Base-by-base conservation (phyloP, 1,284 basidiomycete genomes). In the Fistulina hepatica region DNA sequence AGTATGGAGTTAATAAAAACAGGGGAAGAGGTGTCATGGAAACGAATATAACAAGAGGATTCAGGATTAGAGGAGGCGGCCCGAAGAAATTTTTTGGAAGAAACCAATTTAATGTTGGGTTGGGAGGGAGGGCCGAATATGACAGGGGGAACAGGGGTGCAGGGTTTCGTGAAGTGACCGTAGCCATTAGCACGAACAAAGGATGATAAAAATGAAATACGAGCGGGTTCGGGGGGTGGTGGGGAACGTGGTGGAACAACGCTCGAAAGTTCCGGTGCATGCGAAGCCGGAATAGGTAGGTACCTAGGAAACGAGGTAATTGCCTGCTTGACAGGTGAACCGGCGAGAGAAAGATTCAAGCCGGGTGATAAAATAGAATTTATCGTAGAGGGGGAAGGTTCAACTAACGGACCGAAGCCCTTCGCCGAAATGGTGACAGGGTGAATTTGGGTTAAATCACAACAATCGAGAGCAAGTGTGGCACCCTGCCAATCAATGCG, bases 401-500 rank as follows among this genome's bases (percentile, higher is more conserved):
- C 24, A 25, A 25, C 24, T n/a, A n/a, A 25, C 9, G 24, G 24
- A 25, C 24, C 24, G 24, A 25, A 25, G 24, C 24, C 24, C 24
- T 25, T 25, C 9, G 24, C 24, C 24, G 24, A n/a, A n/a, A 25
- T 25, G n/a, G 24, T 25, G 24, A 25, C 9, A 25, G 24, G 24
- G n/a, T 25, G 24, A n/a, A n/a, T 25, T 9, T n/a, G 24, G n/a
- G 24, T 25, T n/a, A 25, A n/a, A n/a, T n/a, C 24, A 25, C 24
- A 25, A n/a, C 24, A 25, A 25, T 25, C 24, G 24, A 25, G 24
- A 25, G 9, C 9, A 9, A 25, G 24, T 9, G 9, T 25, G 9
- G 24, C 24, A 25, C n/a, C 24, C 24, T n/a, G 24, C 45, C 45
- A 46, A 36, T 46, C 42, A 25, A 46, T 47, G 30, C 20, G 21